These are phyloP conservation scores for Selaginella moellendorffii DNA, from an alignment of 75 land plant species.

Conservation along the genomic window DNA sequence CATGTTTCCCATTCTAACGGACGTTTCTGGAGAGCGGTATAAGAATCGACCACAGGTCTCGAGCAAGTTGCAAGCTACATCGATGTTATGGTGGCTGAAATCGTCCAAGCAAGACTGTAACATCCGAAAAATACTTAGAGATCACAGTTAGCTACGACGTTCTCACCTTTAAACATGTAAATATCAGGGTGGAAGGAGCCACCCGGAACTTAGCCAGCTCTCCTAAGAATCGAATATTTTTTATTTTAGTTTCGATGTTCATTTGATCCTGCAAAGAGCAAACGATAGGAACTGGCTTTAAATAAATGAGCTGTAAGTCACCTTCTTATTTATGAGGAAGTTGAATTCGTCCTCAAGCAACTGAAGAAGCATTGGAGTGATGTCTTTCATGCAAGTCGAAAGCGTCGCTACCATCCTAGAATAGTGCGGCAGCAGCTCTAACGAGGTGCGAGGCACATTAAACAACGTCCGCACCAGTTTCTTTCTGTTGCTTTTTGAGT, in stretches of 20 bases:
- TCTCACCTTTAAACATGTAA: conserved; percentile 86
- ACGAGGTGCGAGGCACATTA: conserved; percentile 87
- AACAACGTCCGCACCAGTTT: conserved; percentile 85
- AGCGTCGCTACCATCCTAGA: conserved; percentile 96
- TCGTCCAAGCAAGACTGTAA: conserved; percentile 92
- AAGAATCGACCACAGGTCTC: conserved; percentile 96
- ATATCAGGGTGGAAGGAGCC: conserved; percentile 70
- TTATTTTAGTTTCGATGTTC: conserved; percentile 97
- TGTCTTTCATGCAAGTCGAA: conserved; percentile 97
- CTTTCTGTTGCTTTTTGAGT: conserved; percentile 82
- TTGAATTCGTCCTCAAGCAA: conserved; percentile 94
- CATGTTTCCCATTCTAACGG: conserved; percentile 92
- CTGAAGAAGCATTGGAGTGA: conserved; percentile 66
- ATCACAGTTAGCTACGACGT: no score
- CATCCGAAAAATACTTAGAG: no score
- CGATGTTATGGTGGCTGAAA: conserved; percentile 93
- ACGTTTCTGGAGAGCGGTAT: conserved; percentile 88
- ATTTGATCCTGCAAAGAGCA: conserved; percentile 86
- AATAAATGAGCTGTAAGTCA: conserved; percentile 20
- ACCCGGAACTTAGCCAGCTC: conserved; percentile 93
- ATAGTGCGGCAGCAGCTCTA: conserved; percentile 87
- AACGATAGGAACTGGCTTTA: no score
- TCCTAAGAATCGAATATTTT: conserved; percentile 90
- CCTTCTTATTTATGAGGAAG: conserved; percentile 88
- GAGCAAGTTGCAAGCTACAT: conserved; percentile 96